Percentiles rank a stretch among this genome's conserved stretches.
These are phyloP conservation scores for Noccaea bulbosa DNA, from an alignment of 345 rosid species.

Conservation along the genomic window DNA sequence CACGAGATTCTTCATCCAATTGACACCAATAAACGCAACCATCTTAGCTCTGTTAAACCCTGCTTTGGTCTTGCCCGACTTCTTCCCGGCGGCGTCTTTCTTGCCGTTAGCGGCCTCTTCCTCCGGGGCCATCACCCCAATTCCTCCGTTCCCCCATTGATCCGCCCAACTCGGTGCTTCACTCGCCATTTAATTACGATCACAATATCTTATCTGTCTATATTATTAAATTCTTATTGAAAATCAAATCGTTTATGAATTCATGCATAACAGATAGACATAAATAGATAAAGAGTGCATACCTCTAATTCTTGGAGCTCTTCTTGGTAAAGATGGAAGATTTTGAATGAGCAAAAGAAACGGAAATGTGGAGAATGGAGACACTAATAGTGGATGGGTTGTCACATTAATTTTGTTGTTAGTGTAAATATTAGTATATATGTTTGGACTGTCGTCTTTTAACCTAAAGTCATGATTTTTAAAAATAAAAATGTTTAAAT, in stretches of 20 bases:
- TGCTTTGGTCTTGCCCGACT: constrained; percentile 45
- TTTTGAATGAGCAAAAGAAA: constrained; percentile 20
- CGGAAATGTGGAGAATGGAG: constrained; percentile 29
- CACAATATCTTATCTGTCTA: not conserved
- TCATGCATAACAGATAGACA: not conserved
- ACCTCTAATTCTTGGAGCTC: constrained; percentile 39
- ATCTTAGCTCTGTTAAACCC: constrained; percentile 49
- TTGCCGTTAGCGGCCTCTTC: constrained; percentile 46
- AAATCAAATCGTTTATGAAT: not conserved
- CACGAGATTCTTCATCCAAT: constrained; percentile 65
- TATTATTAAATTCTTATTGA: not conserved
- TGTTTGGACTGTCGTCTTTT: constrained; percentile 22
- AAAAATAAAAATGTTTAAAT: not conserved
- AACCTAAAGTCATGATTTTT: not conserved
- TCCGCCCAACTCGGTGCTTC: constrained; percentile 95
- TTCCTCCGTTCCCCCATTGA: constrained; percentile 93
- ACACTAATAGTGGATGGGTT: constrained; percentile 42
- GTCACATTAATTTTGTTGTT: constrained; percentile 22
- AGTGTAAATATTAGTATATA: constrained; percentile 14
- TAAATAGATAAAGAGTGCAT: not conserved
- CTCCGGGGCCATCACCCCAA: constrained; percentile 52
- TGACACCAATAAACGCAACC: constrained; percentile 53
- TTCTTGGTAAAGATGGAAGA: constrained; percentile 22
- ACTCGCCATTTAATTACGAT: constrained; percentile 53
- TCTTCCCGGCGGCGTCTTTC: constrained; percentile 48